phyloP scores from a whole-genome alignment of 495 filamentous ascomycete species.

The Penicillium silybi region DNA sequence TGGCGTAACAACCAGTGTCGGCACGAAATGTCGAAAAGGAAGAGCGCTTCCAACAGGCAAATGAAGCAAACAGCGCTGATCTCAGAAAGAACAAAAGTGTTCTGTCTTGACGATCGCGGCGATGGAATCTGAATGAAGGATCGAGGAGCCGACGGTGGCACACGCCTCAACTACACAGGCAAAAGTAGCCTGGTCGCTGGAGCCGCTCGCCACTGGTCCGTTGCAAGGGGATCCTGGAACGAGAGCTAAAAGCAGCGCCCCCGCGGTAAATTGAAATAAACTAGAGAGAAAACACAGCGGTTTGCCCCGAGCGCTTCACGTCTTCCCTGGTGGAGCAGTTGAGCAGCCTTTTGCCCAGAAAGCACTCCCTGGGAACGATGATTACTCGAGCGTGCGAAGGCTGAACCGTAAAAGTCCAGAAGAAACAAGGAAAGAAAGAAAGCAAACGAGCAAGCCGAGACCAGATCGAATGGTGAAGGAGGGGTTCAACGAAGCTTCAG shows the following conservation, averaged over 20 bases:
- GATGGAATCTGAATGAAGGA: slow-evolving; percentile 16
- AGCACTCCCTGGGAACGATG: not conserved
- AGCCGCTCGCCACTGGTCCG: slow-evolving; percentile 20
- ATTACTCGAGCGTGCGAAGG: not conserved
- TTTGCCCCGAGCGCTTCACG: slow-evolving; percentile 6
- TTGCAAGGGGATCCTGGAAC: slow-evolving; percentile 19
- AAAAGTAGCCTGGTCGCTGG: slow-evolving; percentile 22
- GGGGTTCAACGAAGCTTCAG: slow-evolving; percentile 17
- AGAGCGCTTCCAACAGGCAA: not conserved
- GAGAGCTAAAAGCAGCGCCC: slow-evolving; percentile 26
- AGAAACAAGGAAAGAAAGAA: not conserved
- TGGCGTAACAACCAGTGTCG: not conserved
- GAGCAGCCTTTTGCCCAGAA: not conserved
- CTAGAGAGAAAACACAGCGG: slow-evolving; percentile 7
- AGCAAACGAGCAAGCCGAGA: not conserved
- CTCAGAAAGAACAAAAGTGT: not conserved
- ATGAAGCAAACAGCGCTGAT: not conserved
- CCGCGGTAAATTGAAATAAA: slow-evolving; percentile 23
- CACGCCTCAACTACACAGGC: slow-evolving; percentile 19
- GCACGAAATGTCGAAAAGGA: not conserved
- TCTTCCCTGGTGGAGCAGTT: slow-evolving; percentile 2
- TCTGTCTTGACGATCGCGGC: not conserved
- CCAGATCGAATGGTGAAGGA: slow-evolving; percentile 1
- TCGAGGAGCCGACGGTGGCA: slow-evolving; percentile 17
- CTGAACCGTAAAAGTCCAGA: not conserved